phyloP scores from a whole-genome alignment of 2,329 filamentous ascomycete genomes.

The Ascochyta clinopodiicola region DNA sequence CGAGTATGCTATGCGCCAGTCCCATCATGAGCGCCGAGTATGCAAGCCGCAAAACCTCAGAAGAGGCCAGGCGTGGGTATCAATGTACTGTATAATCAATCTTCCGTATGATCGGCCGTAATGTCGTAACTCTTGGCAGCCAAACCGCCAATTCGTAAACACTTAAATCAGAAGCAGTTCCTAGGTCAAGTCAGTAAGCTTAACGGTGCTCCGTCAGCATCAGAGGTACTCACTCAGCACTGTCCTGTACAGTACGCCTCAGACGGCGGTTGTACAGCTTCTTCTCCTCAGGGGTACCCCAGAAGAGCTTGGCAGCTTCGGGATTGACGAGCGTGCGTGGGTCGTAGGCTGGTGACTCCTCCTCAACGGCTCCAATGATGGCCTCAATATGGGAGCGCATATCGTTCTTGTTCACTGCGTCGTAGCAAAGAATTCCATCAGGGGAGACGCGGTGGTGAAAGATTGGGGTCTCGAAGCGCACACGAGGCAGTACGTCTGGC shows the following conservation, averaged over 20 bases:
- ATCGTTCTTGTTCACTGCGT: conserved; percentile 72
- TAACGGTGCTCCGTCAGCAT: background rate
- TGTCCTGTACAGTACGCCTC: conserved; percentile 73
- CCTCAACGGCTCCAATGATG: conserved; percentile 82
- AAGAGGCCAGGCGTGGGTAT: conserved; percentile 33
- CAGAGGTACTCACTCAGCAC: conserved; percentile 51
- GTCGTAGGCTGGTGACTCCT: conserved; percentile 87
- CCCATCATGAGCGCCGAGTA: conserved; percentile 29
- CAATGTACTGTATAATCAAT: conserved; percentile 33
- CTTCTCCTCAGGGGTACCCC: conserved; percentile 79
- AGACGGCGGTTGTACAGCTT: conserved; percentile 85
- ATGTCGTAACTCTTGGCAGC: conserved; percentile 7
- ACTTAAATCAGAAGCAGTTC: conserved; percentile 30
- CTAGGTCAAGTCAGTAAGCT: conserved; percentile 11
- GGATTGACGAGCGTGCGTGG: conserved; percentile 86
- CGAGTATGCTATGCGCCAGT: conserved; percentile 19
- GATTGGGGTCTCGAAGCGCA: conserved; percentile 78
- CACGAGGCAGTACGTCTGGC: conserved; percentile 85
- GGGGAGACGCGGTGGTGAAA: conserved; percentile 88
- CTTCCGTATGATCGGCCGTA: conserved; percentile 30
- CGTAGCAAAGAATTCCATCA: conserved; percentile 83
- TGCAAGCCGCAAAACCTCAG: conserved; percentile 27
- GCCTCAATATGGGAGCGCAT: conserved; percentile 83
- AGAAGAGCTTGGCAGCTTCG: conserved; percentile 85
- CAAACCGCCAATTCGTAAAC: background rate